These are phyloP conservation scores for Colletotrichum sp. DNA, from an alignment of 2,329 filamentous ascomycete genomes.

Conservation along the genomic window DNA sequence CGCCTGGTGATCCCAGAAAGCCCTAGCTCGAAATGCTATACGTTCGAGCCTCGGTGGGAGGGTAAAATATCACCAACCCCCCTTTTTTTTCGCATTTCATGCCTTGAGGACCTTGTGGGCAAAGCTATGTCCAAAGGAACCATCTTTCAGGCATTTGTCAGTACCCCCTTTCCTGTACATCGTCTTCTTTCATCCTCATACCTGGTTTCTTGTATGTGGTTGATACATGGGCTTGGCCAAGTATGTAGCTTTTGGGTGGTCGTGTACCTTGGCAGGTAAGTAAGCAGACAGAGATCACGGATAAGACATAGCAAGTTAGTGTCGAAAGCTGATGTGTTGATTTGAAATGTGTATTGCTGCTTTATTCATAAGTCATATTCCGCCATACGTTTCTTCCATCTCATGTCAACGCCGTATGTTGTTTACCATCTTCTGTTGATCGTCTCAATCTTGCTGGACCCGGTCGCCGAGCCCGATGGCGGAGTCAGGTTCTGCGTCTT, in stretches of 20 bases:
- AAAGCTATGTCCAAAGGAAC: background rate
- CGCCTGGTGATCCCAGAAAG: background rate
- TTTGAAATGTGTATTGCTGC: background rate
- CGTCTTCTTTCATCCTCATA: background rate
- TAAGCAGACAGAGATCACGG: background rate
- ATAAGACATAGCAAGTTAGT: background rate
- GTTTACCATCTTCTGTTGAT: background rate
- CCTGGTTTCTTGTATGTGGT: background rate
- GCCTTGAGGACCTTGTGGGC: background rate
- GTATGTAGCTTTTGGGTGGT: background rate
- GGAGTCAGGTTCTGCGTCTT: constrained; percentile 6
- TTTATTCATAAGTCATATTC: background rate
- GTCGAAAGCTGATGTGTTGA: background rate
- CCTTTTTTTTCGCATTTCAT: background rate
- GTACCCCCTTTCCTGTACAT: background rate
- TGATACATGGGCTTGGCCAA: background rate
- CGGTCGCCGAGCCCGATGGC: background rate
- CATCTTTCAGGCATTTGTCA: background rate
- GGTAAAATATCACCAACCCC: background rate
- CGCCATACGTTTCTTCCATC: background rate
- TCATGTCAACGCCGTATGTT: accelerated
- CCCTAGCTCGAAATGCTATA: background rate
- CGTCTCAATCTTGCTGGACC: background rate
- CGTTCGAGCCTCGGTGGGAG: background rate
- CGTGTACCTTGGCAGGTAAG: background rate